Conservation (phyloP, 768 basidiomycete species). For the Neoboletus subvelutipes region DNA sequence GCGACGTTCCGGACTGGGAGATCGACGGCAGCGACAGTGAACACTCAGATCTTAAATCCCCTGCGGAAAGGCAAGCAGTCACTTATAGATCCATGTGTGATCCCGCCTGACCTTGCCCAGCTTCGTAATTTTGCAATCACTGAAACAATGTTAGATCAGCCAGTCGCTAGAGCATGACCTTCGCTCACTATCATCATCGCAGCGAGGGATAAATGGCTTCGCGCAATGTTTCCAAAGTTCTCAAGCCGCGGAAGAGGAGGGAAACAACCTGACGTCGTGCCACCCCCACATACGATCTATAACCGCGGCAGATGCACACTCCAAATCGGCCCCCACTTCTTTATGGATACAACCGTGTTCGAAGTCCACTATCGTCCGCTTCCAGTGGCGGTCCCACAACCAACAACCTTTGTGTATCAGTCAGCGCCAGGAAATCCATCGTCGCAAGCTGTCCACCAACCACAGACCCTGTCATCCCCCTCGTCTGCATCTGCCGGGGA, state of each 20-base stretch:
- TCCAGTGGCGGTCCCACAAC: slow-evolving; percentile 21
- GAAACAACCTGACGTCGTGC: slow-evolving; percentile 50
- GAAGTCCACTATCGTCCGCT: slow-evolving; percentile 67
- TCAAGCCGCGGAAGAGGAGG: slow-evolving; percentile 61
- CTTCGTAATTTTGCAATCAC: slow-evolving; percentile 59
- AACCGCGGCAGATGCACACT: slow-evolving; percentile 67
- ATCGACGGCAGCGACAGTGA: slow-evolving; percentile 44
- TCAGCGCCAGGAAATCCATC: slow-evolving; percentile 20
- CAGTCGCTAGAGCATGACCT: slow-evolving; percentile 11
- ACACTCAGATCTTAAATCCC: slow-evolving; percentile 39
- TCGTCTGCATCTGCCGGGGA: slow-evolving; percentile 25
- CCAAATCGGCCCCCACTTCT: slow-evolving; percentile 73
- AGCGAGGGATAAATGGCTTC: slow-evolving; percentile 76
- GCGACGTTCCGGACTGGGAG: slow-evolving; percentile 62
- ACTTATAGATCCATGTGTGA: background rate
- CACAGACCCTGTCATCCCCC: slow-evolving; percentile 20
- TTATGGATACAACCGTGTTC: slow-evolving; percentile 64
- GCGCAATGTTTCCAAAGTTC: slow-evolving; percentile 65
- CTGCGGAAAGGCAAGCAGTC: slow-evolving; percentile 55
- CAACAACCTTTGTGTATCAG: slow-evolving; percentile 29
- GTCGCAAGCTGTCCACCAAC: slow-evolving; percentile 33
- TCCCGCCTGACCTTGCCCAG: slow-evolving; percentile 36
- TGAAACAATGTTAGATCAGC: slow-evolving; percentile 60
- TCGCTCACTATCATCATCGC: slow-evolving; percentile 17
- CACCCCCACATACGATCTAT: slow-evolving; percentile 67